Base-by-base conservation (phyloP, 1,284 basidiomycete genomes). In the Bjerkandera adusta region DNA sequence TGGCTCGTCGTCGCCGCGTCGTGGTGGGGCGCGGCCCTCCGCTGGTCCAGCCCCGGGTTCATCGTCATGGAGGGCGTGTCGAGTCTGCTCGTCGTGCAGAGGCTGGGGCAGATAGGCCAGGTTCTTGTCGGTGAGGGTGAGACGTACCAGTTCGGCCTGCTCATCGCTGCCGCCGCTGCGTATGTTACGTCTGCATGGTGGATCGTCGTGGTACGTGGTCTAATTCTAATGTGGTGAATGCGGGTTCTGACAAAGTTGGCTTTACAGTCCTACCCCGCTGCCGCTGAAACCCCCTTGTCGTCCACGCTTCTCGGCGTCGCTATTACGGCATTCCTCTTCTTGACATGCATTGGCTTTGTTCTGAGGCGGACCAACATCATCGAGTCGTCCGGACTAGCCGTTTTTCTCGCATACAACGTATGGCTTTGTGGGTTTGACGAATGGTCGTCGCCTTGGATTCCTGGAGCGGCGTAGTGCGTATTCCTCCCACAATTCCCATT, bases 331-430 rank as follows among this genome's bases (percentile, higher is more conserved):
- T 72, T 85, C 54, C 63, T 95, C 36, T 97, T 97, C 69, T 76
- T 97, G 30, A 92, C 89, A 2, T 76, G 91, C 53, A 96, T 97
- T 54, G 92, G 92, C 4, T 96, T 97, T 65, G 82, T 81, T 10
- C 67, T 94, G 50, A 80, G 92, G 46, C 78, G 92, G 42, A 97
- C 94, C 37, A 97, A 95, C 58, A 89, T 96, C 34, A 87, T 97
- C 49, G 94, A 98, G 65, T 93, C 93, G 2, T 85, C 86, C 12
- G 83, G 89, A 36, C 79, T 96, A 34, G 85, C 91, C 3, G 72
- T 94, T 35, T 91, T 93, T 63, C 77, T 95, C 27, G 89, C 90
- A 12, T 94, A 89, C 64, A 91, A 89, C 54, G 76, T 90, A 35
- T 91, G 86, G 87, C 71, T 90, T 32, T 89, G 87, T 59, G 87